Conservation (phyloP, 1,284 basidiomycete species). For the Moniliophthora roreri region DNA sequence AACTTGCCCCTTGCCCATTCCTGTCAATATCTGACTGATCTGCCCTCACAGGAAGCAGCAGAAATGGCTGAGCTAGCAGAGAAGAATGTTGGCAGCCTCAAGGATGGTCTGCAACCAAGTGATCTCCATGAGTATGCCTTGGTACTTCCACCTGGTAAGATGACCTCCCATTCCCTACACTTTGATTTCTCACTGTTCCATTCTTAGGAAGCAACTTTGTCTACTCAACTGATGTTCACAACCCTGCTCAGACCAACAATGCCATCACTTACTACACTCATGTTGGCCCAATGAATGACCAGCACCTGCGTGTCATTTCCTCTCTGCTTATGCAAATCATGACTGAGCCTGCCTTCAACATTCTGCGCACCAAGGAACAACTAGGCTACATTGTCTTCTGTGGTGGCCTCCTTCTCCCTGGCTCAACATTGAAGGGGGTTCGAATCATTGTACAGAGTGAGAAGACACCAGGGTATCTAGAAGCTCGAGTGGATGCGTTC, state of each 20-base stretch:
- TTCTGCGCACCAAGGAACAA: slow-evolving; percentile 95
- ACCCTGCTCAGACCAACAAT: slow-evolving; percentile 87
- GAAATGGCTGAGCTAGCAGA: slow-evolving; percentile 75
- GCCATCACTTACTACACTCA: slow-evolving; percentile 82
- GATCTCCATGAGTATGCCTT: slow-evolving; percentile 65
- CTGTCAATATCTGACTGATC: neutral
- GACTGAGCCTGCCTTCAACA: slow-evolving; percentile 88
- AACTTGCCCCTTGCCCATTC: neutral
- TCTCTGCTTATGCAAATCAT: slow-evolving; percentile 76
- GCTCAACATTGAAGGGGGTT: slow-evolving; percentile 73
- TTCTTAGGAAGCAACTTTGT: slow-evolving; percentile 75
- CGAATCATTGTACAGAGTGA: slow-evolving; percentile 94
- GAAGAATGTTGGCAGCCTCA: slow-evolving; percentile 58
- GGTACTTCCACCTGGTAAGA: slow-evolving; percentile 63
- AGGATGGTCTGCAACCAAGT: slow-evolving; percentile 36
- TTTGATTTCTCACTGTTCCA: no score
- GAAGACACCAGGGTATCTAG: slow-evolving; percentile 78
- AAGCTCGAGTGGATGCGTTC: slow-evolving; percentile 80
- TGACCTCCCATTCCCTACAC: neutral
- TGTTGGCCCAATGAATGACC: slow-evolving; percentile 62
- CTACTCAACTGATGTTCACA: slow-evolving; percentile 72
- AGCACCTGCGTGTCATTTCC: slow-evolving; percentile 55
- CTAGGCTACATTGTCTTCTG: slow-evolving; percentile 88
- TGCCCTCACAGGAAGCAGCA: slow-evolving; percentile 65
- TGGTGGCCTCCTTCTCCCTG: slow-evolving; percentile 52